Percentiles rank a stretch among this genome's conserved stretches.
Conservation (phyloP, 2,329 filamentous ascomycete genomes). For the Pseudocercospora ulei region DNA sequence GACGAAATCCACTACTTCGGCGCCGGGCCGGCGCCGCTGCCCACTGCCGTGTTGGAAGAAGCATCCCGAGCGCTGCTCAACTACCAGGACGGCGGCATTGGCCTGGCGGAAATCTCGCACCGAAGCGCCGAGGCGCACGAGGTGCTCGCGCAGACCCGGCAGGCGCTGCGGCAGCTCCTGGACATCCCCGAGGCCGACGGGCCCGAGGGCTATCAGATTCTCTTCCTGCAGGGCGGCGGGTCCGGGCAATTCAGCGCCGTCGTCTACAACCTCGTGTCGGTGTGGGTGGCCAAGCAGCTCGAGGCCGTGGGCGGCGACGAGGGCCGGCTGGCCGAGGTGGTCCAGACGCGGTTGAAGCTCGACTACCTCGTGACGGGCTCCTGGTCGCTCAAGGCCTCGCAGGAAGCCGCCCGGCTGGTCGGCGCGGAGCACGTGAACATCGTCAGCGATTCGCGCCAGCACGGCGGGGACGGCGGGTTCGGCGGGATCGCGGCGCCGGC, state of each 20-base stretch:
- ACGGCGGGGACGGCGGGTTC: slow-evolving; percentile 62
- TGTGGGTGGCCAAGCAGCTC: slow-evolving; percentile 60
- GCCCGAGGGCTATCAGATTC: slow-evolving; percentile 73
- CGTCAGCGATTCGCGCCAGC: slow-evolving; percentile 53
- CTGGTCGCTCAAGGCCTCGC: slow-evolving; percentile 81
- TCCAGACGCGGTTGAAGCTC: slow-evolving; percentile 61
- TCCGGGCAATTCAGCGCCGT: slow-evolving; percentile 75
- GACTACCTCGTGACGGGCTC: slow-evolving; percentile 87
- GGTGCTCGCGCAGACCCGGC: slow-evolving; percentile 70
- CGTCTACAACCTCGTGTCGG: slow-evolving; percentile 71
- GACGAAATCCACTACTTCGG: slow-evolving; percentile 77
- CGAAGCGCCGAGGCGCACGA: slow-evolving; percentile 67
- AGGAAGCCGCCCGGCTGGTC: slow-evolving; percentile 69
- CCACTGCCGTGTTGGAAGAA: slow-evolving; percentile 66
- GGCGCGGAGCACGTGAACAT: slow-evolving; percentile 74
- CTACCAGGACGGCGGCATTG: slow-evolving; percentile 70
- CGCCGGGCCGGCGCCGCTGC: slow-evolving; percentile 78
- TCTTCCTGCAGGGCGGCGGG: slow-evolving; percentile 82
- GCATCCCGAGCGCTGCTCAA: slow-evolving; percentile 71
- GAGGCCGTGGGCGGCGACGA: slow-evolving; percentile 44
- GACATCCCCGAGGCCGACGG: slow-evolving; percentile 71
- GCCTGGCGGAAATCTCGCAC: slow-evolving; percentile 83
- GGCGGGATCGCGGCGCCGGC: slow-evolving; percentile 69
- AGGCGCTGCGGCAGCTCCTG: slow-evolving; percentile 60
- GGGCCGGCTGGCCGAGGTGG: slow-evolving; percentile 53